Evolutionary conservation across 1,284 basidiomycete species (phyloP).

Genomic region (Pseudomicrostroma phylloplanum): DNA sequence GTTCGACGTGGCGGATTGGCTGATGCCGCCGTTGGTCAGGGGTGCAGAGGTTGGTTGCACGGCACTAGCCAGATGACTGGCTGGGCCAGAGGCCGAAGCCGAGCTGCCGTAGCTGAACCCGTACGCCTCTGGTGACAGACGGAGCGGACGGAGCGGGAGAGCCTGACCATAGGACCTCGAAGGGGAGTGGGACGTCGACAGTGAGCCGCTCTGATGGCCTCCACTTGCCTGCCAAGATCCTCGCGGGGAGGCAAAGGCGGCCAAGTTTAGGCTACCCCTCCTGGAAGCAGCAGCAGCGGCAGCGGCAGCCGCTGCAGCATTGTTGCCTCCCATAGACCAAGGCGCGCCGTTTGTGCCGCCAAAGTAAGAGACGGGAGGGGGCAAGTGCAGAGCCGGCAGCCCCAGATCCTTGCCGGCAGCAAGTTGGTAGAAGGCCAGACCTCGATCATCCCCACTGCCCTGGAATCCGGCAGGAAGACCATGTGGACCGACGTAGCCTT

Average conservation of each 20-base stretch:
- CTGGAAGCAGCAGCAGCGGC: no score
- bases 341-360: no score
- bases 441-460: not conserved
- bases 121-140: constrained; percentile 6
- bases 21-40: no score
- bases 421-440: constrained; percentile 6
- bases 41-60: no score
- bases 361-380: not conserved
- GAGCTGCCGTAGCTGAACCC: not conserved
- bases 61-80: not conserved
- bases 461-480: not conserved
- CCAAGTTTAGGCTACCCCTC: no score
- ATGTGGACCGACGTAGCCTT: not conserved
- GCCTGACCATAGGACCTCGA: not conserved
- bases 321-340: no score
- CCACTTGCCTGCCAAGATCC: no score
- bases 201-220: no score
- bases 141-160: not conserved
- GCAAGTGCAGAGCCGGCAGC: not conserved
- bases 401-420: not conserved
- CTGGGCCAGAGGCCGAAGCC: not conserved
- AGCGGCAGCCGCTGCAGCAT: no score
- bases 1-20: no score
- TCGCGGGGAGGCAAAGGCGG: no score
- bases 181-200: no score